Conservation (phyloP, 1,284 basidiomycete genomes). For the Earliella scabrosa region DNA sequence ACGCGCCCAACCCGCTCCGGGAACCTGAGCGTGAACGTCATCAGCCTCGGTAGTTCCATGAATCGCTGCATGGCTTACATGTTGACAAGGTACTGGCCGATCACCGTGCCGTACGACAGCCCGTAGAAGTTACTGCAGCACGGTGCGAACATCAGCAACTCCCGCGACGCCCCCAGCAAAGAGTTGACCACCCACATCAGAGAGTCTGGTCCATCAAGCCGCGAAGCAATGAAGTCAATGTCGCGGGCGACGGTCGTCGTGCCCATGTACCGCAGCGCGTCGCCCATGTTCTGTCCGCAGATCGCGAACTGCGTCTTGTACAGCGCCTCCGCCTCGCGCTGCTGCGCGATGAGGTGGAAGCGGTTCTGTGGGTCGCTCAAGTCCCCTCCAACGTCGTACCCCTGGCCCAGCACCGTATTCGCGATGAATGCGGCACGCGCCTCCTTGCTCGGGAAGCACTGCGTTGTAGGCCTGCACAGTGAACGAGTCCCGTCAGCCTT, state of each 20-base stretch:
- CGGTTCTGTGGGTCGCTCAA: constrained; percentile 30
- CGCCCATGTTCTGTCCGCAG: constrained; percentile 44
- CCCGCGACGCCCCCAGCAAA: too few relatives aligned
- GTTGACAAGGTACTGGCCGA: constrained; percentile 33
- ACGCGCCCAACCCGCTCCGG: constrained; percentile 31
- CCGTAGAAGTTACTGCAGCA: constrained; percentile 30
- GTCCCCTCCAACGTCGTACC: constrained; percentile 40
- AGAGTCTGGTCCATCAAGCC: constrained; percentile 44
- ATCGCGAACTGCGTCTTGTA: constrained; percentile 40
- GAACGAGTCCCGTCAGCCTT: too few relatives aligned
- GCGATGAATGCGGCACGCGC: constrained; percentile 39
- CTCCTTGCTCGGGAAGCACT: constrained; percentile 38
- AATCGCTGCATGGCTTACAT: constrained; percentile 32
- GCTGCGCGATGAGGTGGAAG: constrained; percentile 37
- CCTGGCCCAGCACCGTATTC: constrained; percentile 42
- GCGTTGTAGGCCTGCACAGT: constrained; percentile 36
- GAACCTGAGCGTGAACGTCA: constrained; percentile 18
- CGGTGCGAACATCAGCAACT: too few relatives aligned
- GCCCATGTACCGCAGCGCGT: constrained; percentile 46
- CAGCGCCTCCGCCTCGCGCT: constrained; percentile 39
- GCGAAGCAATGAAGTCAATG: constrained; percentile 43
- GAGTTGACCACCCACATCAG: constrained; percentile 40
- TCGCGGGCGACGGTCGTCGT: constrained; percentile 47
- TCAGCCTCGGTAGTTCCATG: constrained; percentile 29
- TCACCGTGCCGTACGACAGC: constrained; percentile 30